Base-by-base conservation (phyloP, 164 flowering plant genomes). In the Cinnamomum micranthum region DNA sequence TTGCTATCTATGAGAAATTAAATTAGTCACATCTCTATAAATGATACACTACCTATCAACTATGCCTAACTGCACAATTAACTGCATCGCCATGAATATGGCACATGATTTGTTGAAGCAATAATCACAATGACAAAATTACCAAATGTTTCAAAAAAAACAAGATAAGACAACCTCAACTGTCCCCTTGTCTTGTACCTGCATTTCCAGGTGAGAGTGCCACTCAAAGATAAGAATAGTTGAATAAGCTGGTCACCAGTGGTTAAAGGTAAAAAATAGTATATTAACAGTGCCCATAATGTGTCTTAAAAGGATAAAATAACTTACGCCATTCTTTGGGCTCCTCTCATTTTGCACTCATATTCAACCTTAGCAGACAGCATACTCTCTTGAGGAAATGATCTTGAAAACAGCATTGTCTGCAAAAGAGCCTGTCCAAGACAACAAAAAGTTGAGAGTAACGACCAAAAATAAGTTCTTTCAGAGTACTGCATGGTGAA, bases 311-410 rank as follows among this genome's bases (percentile, higher is more conserved):
- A 64, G 64, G 28, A 75, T 23, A 59, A 50, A 79, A 77, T 75
- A 59, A 72, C 94, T 91, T 86, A 93, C 98, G 95, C 97, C 97
- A 93, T 93, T 84, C 94, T 87, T 82, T 95, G 95, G 71, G 99
- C 98, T 80, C 98, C 98, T 87, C 94, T 88, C 81, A 82, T 87
- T 84, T 76, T 90, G 90, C 99, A 92, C 76, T 95, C 99, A 72
- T 88, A 95, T 80, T 95, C 99, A 77, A 95, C 77, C 84, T 88
- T 93, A 70, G 97, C 96, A 72, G 99, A 73, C 50, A 95, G 84
- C 83, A 88, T 81, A 65, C 86, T 76, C 83, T 95, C 99, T 75
- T 85, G 72, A 75, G 95, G 97, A 74, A 71, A 87, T 71, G 77
- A 55, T 79, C 82, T 93, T 55, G 98, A 95, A 78, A 89, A 84